phyloP scores from a whole-genome alignment of 805 yeast genomes.

The Barnettozyma siamensis region DNA sequence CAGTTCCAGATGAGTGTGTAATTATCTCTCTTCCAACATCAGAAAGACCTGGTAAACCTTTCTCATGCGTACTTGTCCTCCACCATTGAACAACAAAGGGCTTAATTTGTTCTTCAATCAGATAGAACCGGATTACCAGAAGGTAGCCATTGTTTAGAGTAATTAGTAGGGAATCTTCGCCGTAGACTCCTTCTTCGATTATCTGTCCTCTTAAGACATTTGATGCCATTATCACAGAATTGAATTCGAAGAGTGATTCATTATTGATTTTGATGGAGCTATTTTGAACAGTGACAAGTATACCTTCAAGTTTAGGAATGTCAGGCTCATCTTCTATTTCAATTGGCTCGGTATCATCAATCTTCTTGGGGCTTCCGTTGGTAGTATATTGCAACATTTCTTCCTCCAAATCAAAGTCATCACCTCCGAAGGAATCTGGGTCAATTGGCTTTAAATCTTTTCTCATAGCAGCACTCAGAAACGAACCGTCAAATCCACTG shows the following conservation, averaged over 20 bases:
- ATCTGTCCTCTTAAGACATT: conserved; percentile 14
- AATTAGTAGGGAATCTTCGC: conserved; percentile 34
- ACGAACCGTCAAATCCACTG: conserved; percentile 12
- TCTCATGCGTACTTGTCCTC: conserved; percentile 23
- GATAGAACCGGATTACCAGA: conserved; percentile 34
- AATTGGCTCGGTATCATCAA: background rate
- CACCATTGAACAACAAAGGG: conserved; percentile 50
- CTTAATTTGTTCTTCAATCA: conserved; percentile 6
- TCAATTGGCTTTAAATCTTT: conserved; percentile 18
- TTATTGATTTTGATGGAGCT: conserved; percentile 15
- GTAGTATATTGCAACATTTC: conserved; percentile 17
- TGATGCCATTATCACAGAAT: conserved; percentile 14
- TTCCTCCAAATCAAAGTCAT: conserved; percentile 18
- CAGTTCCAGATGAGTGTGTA: conserved; percentile 34
- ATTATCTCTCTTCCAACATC: conserved; percentile 25
- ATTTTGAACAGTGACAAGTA: conserved; percentile 12
- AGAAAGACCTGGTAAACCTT: conserved; percentile 16
- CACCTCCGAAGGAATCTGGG: conserved; percentile 20
- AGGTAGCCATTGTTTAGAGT: conserved; percentile 35
- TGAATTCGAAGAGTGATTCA: conserved; percentile 9
- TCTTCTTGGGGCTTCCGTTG: background rate
- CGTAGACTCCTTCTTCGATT: conserved; percentile 6
- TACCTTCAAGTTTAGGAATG: conserved; percentile 12
- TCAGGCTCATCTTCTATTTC: conserved; percentile 3
- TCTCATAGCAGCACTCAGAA: conserved; percentile 16